Base-by-base conservation (phyloP, 2,329 filamentous ascomycete species). In the Taxawa tesnikishii region DNA sequence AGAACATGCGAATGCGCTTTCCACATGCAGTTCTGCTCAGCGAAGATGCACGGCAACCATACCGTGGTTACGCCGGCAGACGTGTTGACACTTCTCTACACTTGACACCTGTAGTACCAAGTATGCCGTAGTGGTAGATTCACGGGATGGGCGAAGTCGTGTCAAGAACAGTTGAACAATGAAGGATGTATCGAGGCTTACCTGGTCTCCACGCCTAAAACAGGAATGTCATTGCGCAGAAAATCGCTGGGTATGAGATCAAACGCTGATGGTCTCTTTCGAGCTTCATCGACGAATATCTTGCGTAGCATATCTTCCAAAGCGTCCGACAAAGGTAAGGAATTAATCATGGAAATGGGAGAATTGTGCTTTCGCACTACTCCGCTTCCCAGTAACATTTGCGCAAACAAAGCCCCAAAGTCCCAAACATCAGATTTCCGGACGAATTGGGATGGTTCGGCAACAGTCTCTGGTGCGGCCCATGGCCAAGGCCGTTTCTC, bases 341-440 rank as follows among this genome's bases (percentile, higher is more conserved):
- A 74, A 9, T 79, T 75, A 50, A 83, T 76, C 31, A 94, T 58
- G 26, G 75, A 73, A 35, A 70, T 73, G 1, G 88, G 87, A 1
- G 84, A 92, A 11, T 77, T 76, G 53, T 90, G 88, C 37, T 77
- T 80, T 37, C 79, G 68, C 12, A 80, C 65, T 5, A 84, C 72
- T 42, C 84, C 75, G 19, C 84, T 65, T 2, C 90, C 90, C 52
- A 94, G 88, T 3, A 90, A 71, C 84, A 96, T 94, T 53, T 98
- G 88, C 24, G 94, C 57, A 45, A 94, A 82, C 4, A 94, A 72
- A 17, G 94, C 74, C 4, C 90, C 90, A 46, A 98, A 75, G 43
- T 94, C 83, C 90, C 90, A 98, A 6, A 96, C 73, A 52, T 96
- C 90, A 0, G 84, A 83, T 53, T 94, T 94, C 46, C 58, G 79